Conservation (phyloP, 257 asterid species). For the Solanum appendiculatum region DNA sequence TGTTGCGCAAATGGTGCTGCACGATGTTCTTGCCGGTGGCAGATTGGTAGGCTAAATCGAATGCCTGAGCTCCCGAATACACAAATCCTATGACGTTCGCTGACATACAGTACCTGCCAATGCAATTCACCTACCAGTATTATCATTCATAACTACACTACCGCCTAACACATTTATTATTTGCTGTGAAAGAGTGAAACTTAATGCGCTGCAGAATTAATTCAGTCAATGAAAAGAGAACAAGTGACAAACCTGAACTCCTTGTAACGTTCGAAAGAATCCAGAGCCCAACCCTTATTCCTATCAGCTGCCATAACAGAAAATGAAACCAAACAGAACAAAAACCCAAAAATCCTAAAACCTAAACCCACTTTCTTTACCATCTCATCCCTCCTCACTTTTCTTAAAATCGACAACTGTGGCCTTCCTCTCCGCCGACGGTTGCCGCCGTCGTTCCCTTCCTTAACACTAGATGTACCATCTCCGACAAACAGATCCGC, state of each 20-base stretch:
- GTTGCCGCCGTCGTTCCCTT: constrained; percentile 17
- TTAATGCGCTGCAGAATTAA: not conserved
- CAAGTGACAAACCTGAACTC: constrained; percentile 21
- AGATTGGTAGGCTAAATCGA: constrained; percentile 34
- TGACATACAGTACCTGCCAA: constrained; percentile 60
- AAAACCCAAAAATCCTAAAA: constrained; percentile 45
- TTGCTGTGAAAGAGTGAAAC: not conserved
- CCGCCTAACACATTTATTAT: not conserved
- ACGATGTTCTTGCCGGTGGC: constrained; percentile 36
- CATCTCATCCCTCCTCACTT: constrained; percentile 29
- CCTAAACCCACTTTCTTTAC: constrained; percentile 48
- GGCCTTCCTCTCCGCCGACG: constrained; percentile 24
- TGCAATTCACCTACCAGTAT: constrained; percentile 6
- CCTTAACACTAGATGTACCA: constrained; percentile 3
- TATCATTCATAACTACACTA: not conserved
- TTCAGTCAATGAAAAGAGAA: not conserved
- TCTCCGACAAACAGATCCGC: constrained; percentile 4
- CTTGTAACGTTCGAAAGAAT: constrained; percentile 48
- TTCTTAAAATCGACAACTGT: constrained; percentile 25
- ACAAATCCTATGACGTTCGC: constrained; percentile 62
- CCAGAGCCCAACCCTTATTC: constrained; percentile 63
- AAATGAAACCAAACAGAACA: constrained; percentile 54
- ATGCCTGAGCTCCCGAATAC: constrained; percentile 67
- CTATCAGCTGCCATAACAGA: constrained; percentile 68
- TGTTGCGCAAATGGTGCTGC: constrained; percentile 31